These are phyloP conservation scores for Penicillium ochrochloron DNA, from an alignment of 495 filamentous ascomycete species.

Conservation along the genomic window DNA sequence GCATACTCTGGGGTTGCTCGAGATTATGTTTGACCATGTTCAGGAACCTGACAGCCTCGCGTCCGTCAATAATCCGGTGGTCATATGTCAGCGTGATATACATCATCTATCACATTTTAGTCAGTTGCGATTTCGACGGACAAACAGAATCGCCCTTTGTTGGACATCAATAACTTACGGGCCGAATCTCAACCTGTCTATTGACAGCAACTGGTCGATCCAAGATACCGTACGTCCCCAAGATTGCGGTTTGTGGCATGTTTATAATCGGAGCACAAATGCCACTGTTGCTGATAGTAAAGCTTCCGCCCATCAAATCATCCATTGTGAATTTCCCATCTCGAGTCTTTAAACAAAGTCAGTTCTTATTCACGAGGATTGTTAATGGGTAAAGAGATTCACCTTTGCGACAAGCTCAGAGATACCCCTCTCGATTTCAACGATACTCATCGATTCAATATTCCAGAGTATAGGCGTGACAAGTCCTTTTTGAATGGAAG, in stretches of 20 bases:
- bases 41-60: constrained; percentile 87
- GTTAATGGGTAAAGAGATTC: neutral
- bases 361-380: neutral
- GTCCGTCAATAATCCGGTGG: constrained; percentile 83
- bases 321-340: neutral
- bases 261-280: neutral
- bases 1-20: constrained; percentile 83
- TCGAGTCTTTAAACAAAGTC: neutral
- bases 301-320: neutral
- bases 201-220: neutral
- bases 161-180: neutral
- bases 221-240: neutral
- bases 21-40: constrained; percentile 82
- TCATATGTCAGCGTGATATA: constrained; percentile 91
- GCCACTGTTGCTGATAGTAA: neutral
- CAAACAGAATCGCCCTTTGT: neutral
- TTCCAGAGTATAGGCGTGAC: constrained; percentile 91
- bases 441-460: constrained; percentile 73
- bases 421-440: constrained; percentile 83
- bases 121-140: neutral
- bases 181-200: neutral
- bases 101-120: constrained; percentile 71
- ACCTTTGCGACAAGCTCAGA: constrained; percentile 51
- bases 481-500: constrained; percentile 91
- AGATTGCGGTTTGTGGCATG: neutral